Base-by-base conservation (phyloP, 768 basidiomycete genomes). In the Chalciporus chontae region DNA sequence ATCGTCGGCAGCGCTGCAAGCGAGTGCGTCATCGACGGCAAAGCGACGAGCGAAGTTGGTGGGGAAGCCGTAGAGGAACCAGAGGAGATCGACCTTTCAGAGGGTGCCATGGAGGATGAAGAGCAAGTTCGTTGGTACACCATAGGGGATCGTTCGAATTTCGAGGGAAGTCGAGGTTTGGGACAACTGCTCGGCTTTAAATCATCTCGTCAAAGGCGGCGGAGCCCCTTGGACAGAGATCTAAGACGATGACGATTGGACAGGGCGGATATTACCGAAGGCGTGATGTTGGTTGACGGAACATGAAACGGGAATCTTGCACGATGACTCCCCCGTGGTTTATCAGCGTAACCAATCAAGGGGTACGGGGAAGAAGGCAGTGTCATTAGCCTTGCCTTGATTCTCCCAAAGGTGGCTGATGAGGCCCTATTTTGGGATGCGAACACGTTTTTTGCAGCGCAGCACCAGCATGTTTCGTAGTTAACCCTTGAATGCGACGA, bases 401-500 rank as follows among this genome's bases (percentile, higher is more conserved):
- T 58, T 48, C 40, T 15, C 55, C 21, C 51, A 43, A 50, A 46
- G 39, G 45, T 53, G 53, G 51, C 42, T 52, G 44, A 53, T 43
- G 31, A 36, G 38, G 51, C 48, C 55, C 56, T 56, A 55, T 64
- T 69, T 69, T 62, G 55, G 62, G 57, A 37, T 29, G 13, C 29
- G 32, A 55, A 68, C 67, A 68, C 67, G 67, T 68, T 68, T 55
- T 54, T 52, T 64, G 62, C 66, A 56, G 55, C 64, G 63, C 68
- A 68, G 64, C 51, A 56, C 48, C 55, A 58, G 47, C 66, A 55
- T 69, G 68, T 64, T 53, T 49, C 50, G 43, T 48, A 47, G 58
- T 52, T 43, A 49, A 19, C 53, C 44, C 48, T 53, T 45, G 51
- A 54, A 58, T 51, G 54, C 53, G 51, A 56, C 32, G 48, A 11